A percentile compares a stretch with the other conserved stretches of the same genome.
Evolutionary conservation across 192 early-diverging fungal species (phyloP).

Genomic region (Coemansia sp.): DNA sequence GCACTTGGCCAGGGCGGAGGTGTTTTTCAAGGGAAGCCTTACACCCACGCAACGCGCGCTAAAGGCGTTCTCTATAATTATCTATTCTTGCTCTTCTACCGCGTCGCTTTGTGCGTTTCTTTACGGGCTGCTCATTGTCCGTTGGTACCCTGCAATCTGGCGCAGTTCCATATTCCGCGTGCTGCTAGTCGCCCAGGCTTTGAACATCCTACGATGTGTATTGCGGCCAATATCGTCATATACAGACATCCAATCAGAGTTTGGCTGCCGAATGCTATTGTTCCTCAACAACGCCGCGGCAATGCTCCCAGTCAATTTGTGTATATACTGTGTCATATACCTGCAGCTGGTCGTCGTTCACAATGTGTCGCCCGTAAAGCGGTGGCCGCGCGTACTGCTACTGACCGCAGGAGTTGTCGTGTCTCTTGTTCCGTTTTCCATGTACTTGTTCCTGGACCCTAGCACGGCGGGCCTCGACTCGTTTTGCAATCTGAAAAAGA

Average conservation of each 20-base stretch:
- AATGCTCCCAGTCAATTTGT: slow-evolving; percentile 16
- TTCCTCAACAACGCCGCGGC: slow-evolving; percentile 18
- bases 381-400: slow-evolving; percentile 17
- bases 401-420: slow-evolving; percentile 9
- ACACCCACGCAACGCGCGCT: not conserved
- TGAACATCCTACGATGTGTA: slow-evolving; percentile 29
- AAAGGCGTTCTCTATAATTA: not conserved
- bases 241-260: not conserved
- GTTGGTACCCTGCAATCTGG: slow-evolving; percentile 9
- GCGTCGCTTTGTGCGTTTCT: slow-evolving; percentile 19
- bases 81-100: not conserved
- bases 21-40: not conserved
- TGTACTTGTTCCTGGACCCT: slow-evolving; percentile 13
- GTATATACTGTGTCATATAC: slow-evolving; percentile 36
- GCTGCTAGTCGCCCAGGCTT: slow-evolving; percentile 22
- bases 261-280: slow-evolving; percentile 23
- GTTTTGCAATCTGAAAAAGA: slow-evolving; percentile 3
- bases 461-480: not conserved
- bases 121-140: slow-evolving; percentile 18
- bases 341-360: slow-evolving; percentile 38
- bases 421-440: slow-evolving; percentile 15
- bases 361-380: slow-evolving; percentile 21
- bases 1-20: not conserved
- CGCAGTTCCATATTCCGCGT: slow-evolving; percentile 28
- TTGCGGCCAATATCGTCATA: slow-evolving; percentile 14